Conservation (phyloP, 768 basidiomycete genomes). For the Crassisporium funariophilum region DNA sequence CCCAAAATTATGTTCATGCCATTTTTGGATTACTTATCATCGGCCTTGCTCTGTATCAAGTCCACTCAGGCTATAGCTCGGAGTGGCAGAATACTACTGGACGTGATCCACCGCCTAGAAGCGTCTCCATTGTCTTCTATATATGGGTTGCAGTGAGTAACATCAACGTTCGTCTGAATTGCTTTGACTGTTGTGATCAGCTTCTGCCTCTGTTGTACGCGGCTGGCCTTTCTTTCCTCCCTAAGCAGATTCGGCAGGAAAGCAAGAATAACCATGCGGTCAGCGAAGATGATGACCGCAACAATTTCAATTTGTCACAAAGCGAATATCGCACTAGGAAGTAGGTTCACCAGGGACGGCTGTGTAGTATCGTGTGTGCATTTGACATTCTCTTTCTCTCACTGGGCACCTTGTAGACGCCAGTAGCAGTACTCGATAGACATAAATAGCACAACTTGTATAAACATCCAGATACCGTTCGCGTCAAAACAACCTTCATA, state of each 20-base stretch:
- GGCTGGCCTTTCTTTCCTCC: constrained; percentile 44
- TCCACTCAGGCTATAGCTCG: constrained; percentile 42
- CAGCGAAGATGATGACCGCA: constrained; percentile 11
- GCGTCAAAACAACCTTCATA: no score
- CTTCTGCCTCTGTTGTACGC: constrained; percentile 46
- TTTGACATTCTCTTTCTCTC: no score
- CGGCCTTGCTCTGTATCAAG: constrained; percentile 51
- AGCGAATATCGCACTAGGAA: constrained; percentile 15
- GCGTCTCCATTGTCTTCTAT: constrained; percentile 44
- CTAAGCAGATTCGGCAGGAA: constrained; percentile 51
- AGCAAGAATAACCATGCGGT: constrained; percentile 16
- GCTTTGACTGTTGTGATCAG: constrained; percentile 23
- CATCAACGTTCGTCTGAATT: background rate
- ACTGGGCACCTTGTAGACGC: no score
- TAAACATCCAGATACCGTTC: no score
- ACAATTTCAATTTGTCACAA: constrained; percentile 13
- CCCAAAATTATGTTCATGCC: constrained; percentile 62
- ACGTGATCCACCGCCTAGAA: constrained; percentile 35
- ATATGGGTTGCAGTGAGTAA: constrained; percentile 50
- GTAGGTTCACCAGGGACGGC: no score
- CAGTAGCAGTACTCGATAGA: no score
- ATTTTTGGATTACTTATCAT: constrained; percentile 53
- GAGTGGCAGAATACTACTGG: constrained; percentile 56
- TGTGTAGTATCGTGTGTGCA: no score
- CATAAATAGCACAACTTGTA: no score